phyloP scores from a whole-genome alignment of 1,139 yeast genomes.

The Chernovozyma sophiae-reginae region DNA sequence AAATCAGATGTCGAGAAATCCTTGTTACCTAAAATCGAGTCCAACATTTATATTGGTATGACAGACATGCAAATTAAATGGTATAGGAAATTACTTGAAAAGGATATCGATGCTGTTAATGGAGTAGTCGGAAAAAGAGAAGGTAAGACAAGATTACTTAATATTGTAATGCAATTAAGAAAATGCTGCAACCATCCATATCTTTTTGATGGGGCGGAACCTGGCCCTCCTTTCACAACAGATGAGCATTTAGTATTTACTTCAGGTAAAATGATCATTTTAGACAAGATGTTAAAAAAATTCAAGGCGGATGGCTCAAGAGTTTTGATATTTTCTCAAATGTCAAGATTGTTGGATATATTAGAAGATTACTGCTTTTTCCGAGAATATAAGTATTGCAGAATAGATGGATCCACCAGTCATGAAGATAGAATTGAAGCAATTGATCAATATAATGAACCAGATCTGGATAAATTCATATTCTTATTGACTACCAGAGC shows the following conservation, averaged over 20 bases:
- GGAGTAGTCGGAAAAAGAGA: constrained; percentile 76
- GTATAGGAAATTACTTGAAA: constrained; percentile 72
- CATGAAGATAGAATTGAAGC: constrained; percentile 73
- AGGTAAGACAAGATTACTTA: constrained; percentile 67
- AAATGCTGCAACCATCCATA: constrained; percentile 85
- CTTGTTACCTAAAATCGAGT: constrained; percentile 67
- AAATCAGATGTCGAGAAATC: constrained; percentile 79
- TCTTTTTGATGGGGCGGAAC: constrained; percentile 81
- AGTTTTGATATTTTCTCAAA: constrained; percentile 74
- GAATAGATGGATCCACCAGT: constrained; percentile 80
- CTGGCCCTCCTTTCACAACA: constrained; percentile 82
- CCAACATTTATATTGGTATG: constrained; percentile 71
- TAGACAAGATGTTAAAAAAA: constrained; percentile 63
- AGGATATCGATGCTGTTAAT: constrained; percentile 79
- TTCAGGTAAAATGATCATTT: constrained; percentile 67
- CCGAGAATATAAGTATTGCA: constrained; percentile 63
- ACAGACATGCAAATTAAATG: constrained; percentile 72
- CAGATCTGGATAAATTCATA: constrained; percentile 64
- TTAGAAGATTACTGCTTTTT: constrained; percentile 73
- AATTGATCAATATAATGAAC: constrained; percentile 72
- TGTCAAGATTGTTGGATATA: constrained; percentile 78
- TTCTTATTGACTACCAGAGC: constrained; percentile 77
- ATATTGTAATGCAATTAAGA: constrained; percentile 79
- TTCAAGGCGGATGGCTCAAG: constrained; percentile 66
- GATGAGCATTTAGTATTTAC: constrained; percentile 76